A percentile compares a stretch with the other conserved stretches of the same genome.
These are phyloP conservation scores for Quillaja saponaria DNA, from an alignment of 306 rosid species.

Conservation along the genomic window DNA sequence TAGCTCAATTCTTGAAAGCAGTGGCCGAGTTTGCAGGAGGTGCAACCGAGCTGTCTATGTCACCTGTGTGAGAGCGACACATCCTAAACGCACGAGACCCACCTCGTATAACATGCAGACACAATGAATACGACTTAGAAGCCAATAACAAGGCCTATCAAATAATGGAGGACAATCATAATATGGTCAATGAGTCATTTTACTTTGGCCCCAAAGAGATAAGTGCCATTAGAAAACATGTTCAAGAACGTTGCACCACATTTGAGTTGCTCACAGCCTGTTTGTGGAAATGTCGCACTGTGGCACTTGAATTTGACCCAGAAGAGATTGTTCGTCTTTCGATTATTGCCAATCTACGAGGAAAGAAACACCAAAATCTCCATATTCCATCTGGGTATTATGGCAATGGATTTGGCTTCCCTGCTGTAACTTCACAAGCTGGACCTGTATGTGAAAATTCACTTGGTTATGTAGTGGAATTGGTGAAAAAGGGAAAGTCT, in stretches of 20 bases:
- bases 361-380: constrained; percentile 7
- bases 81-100: constrained; percentile 34
- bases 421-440: constrained; percentile 1
- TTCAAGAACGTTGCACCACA: background rate
- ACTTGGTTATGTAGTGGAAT: background rate
- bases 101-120: constrained; percentile 33
- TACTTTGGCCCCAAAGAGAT: constrained; percentile 26
- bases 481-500: background rate
- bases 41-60: constrained; percentile 23
- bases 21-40: constrained; percentile 33
- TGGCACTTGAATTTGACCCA: constrained; percentile 31
- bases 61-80: constrained; percentile 39
- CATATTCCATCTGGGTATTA: constrained; percentile 23
- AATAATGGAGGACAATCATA: background rate
- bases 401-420: constrained; percentile 17
- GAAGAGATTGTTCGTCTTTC: constrained; percentile 24
- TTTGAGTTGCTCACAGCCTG: constrained; percentile 34
- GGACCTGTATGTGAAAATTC: constrained; percentile 6
- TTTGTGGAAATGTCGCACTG: constrained; percentile 35
- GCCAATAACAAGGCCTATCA: background rate
- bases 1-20: constrained; percentile 16
- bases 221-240: constrained; percentile 10
- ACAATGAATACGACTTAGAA: constrained; percentile 20
- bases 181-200: constrained; percentile 14
- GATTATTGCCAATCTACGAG: background rate